Conservation (phyloP, 148 eudicot species). For the Cornus kousa region DNA sequence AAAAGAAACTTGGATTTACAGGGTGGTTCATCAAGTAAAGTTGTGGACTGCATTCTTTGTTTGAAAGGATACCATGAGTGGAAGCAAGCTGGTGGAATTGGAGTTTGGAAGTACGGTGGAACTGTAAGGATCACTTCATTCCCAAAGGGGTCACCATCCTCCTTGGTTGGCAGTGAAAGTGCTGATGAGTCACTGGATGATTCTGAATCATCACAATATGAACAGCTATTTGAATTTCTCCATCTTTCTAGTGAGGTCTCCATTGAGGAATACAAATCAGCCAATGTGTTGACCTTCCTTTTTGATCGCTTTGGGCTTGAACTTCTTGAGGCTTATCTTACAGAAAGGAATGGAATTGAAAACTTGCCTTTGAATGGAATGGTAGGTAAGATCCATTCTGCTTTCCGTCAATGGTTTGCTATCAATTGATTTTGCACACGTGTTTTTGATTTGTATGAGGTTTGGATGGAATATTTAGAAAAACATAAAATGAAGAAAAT, state of each 20-base stretch:
- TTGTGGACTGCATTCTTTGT: slow-evolving; percentile 93
- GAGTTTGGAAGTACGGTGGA: slow-evolving; percentile 97
- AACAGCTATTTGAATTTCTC: slow-evolving; percentile 67
- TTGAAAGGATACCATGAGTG: slow-evolving; percentile 91
- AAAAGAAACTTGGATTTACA: slow-evolving; percentile 19
- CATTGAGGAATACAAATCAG: slow-evolving; percentile 56
- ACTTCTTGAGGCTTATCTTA: slow-evolving; percentile 64
- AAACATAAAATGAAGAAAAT: neutral
- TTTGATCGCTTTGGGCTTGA: slow-evolving; percentile 65
- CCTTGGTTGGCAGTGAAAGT: slow-evolving; percentile 75
- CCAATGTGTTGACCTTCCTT: slow-evolving; percentile 51
- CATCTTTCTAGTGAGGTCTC: slow-evolving; percentile 60
- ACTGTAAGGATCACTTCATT: slow-evolving; percentile 76
- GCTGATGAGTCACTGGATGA: slow-evolving; percentile 87
- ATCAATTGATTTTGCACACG: neutral
- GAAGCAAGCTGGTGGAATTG: slow-evolving; percentile 90
- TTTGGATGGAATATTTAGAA: too few relatives aligned
- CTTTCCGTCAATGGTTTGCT: slow-evolving; percentile 6
- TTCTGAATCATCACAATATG: slow-evolving; percentile 68
- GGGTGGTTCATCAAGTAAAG: slow-evolving; percentile 92
- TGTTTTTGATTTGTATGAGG: neutral
- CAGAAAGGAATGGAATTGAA: slow-evolving; percentile 46
- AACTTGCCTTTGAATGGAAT: slow-evolving; percentile 75
- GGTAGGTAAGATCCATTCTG: slow-evolving; percentile 78
- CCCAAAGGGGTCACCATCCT: slow-evolving; percentile 62